Percentiles rank a stretch among this genome's conserved stretches.
Evolutionary conservation across 164 flowering plant species (phyloP).

Genomic region (Stephania yunnanensis): DNA sequence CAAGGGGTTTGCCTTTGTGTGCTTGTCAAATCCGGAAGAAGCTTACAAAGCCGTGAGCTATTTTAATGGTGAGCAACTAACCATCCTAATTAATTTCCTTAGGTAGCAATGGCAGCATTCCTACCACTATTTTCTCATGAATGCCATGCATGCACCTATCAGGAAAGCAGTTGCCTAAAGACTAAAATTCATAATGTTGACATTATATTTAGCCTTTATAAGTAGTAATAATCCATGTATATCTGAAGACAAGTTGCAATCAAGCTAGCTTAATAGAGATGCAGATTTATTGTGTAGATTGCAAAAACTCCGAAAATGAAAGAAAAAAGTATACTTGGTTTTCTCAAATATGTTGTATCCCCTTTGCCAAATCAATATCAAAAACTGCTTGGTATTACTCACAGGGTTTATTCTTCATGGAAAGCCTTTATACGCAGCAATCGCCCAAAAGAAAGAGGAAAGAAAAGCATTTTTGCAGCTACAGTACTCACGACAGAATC

Average conservation of each 20-base stretch:
- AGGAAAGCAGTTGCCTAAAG: no score
- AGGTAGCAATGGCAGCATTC: background rate
- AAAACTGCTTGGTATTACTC: background rate
- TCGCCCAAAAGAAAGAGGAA: background rate
- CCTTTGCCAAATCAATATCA: background rate
- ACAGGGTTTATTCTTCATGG: constrained; percentile 6
- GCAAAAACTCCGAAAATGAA: no score
- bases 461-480: background rate
- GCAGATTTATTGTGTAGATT: no score
- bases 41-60: constrained; percentile 6
- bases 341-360: no score
- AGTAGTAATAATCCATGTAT: no score
- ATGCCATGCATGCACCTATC: background rate
- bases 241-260: no score
- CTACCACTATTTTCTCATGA: background rate
- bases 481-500: background rate
- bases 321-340: no score
- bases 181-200: no score
- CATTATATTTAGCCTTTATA: no score
- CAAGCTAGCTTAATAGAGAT: no score
- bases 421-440: constrained; percentile 7
- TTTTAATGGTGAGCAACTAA: constrained; percentile 5
- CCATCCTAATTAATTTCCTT: background rate
- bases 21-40: constrained; percentile 9
- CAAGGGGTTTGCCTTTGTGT: constrained; percentile 13